Evolutionary conservation across 2,329 filamentous ascomycete genomes (phyloP), one percentile per base, ranked within the genome.

Genomic region (Diaporthe caulivora): DNA sequence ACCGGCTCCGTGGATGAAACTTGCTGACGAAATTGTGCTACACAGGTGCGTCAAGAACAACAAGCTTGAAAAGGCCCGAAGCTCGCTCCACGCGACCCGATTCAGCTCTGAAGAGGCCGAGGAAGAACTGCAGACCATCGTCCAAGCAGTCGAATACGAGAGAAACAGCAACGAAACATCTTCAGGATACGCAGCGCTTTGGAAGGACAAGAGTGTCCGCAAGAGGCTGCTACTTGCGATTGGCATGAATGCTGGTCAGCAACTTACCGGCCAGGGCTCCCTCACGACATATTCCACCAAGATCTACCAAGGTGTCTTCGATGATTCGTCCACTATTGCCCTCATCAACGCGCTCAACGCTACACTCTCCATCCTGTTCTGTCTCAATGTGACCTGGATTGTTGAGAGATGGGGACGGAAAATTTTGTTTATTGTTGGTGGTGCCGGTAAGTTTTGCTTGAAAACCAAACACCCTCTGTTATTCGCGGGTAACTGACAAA

Each of bases 311-410:
- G 91, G 92, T 79, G 88, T 94, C 29, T 94, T 92, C 84, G 86
- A 83, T 31, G 86, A 82, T 68, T 83, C 83, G 71, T 84, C 87
- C 64, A 90, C 87, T 31, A 93, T 94, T 79, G 91, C 91, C 75
- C 85, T 94, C 44, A 94, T 94, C 85, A 94, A 94, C 80, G 92
- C 92, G 4, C 85, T 94, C 70, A 94, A 94, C 79, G 92, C 92
- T 64, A 94, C 92, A 3, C 92, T 91, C 77, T 91, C 91, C 71
- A 94, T 94, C 75, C 74, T 94, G 26, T 94, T 94, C 82, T 94
- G 92, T 0, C 85, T 93, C 51, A 94, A 93, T 76, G 92, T 92
- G 11, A 89, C 91, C 47, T 94, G 92, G 92, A 92, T 91, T 9
- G 91, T 93, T 47, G 92, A 94, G 80, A 87, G 92, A 57, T 94